These are phyloP conservation scores for Diaporthe ampelina DNA, from an alignment of 2,329 filamentous ascomycete genomes.

Conservation along the genomic window DNA sequence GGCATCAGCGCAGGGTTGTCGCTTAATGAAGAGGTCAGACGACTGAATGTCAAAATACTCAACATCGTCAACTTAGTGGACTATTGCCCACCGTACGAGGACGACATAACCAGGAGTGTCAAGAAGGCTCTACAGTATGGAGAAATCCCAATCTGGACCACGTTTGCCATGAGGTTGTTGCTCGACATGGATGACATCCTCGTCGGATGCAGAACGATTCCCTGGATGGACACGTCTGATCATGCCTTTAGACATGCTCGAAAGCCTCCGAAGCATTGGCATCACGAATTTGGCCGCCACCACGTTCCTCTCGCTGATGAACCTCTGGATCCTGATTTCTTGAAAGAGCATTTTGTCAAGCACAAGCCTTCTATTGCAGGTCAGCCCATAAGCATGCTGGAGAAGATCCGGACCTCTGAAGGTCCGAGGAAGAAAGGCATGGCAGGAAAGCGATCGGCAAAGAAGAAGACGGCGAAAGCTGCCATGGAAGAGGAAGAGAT, in stretches of 20 bases:
- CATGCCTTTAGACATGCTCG: neutral
- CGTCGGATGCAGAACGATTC: neutral
- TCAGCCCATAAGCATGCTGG: neutral
- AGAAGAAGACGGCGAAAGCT: neutral
- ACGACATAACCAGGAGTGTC: constrained; percentile 21
- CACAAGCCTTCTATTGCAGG: neutral
- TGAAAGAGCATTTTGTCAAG: neutral
- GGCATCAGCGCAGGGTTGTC: neutral
- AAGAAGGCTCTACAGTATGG: neutral
- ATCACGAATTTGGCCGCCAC: neutral
- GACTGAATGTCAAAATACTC: neutral
- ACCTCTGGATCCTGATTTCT: neutral
- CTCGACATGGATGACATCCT: constrained; percentile 25
- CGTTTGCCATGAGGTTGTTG: neutral
- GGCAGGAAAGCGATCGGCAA: neutral
- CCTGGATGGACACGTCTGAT: neutral
- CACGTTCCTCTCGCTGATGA: neutral
- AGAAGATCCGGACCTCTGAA: neutral
- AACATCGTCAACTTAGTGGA: neutral
- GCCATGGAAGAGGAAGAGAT: neutral
- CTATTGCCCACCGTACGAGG: neutral
- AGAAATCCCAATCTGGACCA: constrained; percentile 6
- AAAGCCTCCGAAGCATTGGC: constrained; percentile 11
- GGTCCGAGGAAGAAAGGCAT: constrained; percentile 10
- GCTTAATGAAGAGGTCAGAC: neutral